Conservation (phyloP, 345 rosid species). For the Hibiscus mutabilis region DNA sequence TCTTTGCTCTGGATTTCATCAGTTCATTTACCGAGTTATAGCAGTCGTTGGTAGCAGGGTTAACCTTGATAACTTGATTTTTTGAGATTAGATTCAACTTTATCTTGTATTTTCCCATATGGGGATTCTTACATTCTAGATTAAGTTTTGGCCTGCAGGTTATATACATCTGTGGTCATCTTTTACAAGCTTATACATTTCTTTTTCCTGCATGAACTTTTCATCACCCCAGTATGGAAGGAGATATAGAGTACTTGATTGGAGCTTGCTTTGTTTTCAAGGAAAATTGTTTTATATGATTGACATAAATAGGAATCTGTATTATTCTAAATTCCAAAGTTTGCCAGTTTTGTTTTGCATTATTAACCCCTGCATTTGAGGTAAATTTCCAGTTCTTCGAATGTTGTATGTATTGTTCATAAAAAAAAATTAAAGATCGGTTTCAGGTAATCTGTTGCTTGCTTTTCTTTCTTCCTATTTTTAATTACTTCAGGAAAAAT, state of each 20-base stretch:
- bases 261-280: background rate
- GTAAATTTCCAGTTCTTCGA: background rate
- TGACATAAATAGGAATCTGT: background rate
- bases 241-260: background rate
- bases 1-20: slow-evolving; percentile 14
- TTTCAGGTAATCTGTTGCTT: background rate
- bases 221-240: background rate
- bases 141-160: slow-evolving; percentile 4
- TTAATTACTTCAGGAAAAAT: background rate
- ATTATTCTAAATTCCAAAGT: background rate
- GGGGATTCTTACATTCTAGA: background rate
- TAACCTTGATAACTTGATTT: slow-evolving; percentile 18
- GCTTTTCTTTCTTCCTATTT: background rate
- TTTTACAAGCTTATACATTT: background rate
- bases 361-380: background rate
- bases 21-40: slow-evolving; percentile 8
- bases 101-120: background rate
- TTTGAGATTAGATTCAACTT: background rate
- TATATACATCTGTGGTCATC: background rate
- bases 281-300: background rate
- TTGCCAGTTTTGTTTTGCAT: background rate
- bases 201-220: too few species aligned
- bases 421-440: too few species aligned
- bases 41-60: slow-evolving; percentile 10
- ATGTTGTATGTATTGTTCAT: too few species aligned